Evolutionary conservation across 1,284 basidiomycete species (phyloP).

Genomic region (Tilletia walkeri): DNA sequence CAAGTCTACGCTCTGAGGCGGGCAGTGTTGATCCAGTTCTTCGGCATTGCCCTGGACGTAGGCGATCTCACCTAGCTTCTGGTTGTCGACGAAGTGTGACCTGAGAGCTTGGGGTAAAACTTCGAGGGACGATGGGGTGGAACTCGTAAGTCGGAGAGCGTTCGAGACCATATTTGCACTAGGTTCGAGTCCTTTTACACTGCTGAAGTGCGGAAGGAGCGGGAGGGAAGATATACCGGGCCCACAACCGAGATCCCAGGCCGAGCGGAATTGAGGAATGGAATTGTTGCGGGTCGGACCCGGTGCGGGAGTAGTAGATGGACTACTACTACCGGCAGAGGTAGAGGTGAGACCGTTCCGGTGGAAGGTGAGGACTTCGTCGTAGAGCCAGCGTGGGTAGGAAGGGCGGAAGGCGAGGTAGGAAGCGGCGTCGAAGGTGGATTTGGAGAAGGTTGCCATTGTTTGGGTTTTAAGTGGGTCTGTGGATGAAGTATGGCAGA

Average conservation of each 20-base stretch:
- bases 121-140: background rate
- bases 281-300: background rate
- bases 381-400: conserved; percentile 36
- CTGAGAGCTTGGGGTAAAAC: conserved; percentile 15
- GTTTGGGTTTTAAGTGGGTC: background rate
- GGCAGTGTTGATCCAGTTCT: conserved; percentile 61
- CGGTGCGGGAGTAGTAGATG: too few species aligned
- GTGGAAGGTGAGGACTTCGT: conserved; percentile 31
- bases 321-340: too few species aligned
- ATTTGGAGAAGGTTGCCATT: conserved; percentile 36
- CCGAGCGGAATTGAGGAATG: conserved; percentile 30
- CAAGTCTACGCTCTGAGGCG: conserved; percentile 68
- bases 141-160: conserved; percentile 59
- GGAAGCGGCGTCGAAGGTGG: conserved; percentile 37
- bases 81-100: conserved; percentile 51
- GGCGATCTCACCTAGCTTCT: conserved; percentile 30
- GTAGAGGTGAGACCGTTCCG: conserved; percentile 17
- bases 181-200: conserved; percentile 72
- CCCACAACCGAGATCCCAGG: conserved; percentile 76
- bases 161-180: conserved; percentile 70
- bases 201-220: conserved; percentile 64
- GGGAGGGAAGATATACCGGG: conserved; percentile 69
- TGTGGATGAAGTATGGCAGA: background rate
- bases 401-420: conserved; percentile 38
- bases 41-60: conserved; percentile 65